Percentiles rank a stretch among this genome's conserved stretches.
These are phyloP conservation scores for Colletotrichum agaves DNA, from an alignment of 2,329 filamentous ascomycete species.

Conservation along the genomic window DNA sequence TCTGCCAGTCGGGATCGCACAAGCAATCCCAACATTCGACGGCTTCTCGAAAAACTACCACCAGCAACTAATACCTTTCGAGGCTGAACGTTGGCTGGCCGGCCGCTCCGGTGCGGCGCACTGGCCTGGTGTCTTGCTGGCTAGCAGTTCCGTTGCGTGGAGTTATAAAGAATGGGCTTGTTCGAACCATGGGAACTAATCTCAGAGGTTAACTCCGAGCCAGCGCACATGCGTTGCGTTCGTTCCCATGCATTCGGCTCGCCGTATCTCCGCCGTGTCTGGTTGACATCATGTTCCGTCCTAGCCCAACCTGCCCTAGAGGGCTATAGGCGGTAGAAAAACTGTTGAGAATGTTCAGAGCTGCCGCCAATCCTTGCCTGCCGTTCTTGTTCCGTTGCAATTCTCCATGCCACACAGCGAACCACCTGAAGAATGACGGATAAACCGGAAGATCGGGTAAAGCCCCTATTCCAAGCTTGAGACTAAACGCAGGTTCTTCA, in stretches of 20 bases:
- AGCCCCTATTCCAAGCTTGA: neutral
- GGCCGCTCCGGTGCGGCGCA: constrained; percentile 20
- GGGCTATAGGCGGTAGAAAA: too few species aligned
- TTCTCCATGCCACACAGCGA: neutral
- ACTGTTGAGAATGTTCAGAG: neutral
- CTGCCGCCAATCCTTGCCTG: neutral
- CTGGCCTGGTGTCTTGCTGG: neutral
- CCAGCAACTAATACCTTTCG: neutral
- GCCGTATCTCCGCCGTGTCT: constrained; percentile 22
- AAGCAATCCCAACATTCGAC: constrained; percentile 6
- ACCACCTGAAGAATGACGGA: neutral
- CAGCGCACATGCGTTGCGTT: constrained; percentile 22
- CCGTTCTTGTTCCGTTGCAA: neutral
- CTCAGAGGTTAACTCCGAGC: constrained; percentile 9
- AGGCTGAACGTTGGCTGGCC: constrained; percentile 17
- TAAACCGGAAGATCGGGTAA: neutral
- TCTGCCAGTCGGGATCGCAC: constrained; percentile 13
- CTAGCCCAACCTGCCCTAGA: constrained; percentile 13
- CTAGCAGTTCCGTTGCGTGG: neutral
- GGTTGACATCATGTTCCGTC: constrained; percentile 24
- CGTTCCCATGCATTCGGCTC: constrained; percentile 25
- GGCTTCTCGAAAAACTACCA: constrained; percentile 31
- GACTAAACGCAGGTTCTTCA: too few species aligned
- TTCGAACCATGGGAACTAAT: neutral
- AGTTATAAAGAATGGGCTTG: constrained; percentile 15